Evolutionary conservation across 2,329 filamentous ascomycete species (phyloP).

Genomic region (Phyllosticta citrichinensis): DNA sequence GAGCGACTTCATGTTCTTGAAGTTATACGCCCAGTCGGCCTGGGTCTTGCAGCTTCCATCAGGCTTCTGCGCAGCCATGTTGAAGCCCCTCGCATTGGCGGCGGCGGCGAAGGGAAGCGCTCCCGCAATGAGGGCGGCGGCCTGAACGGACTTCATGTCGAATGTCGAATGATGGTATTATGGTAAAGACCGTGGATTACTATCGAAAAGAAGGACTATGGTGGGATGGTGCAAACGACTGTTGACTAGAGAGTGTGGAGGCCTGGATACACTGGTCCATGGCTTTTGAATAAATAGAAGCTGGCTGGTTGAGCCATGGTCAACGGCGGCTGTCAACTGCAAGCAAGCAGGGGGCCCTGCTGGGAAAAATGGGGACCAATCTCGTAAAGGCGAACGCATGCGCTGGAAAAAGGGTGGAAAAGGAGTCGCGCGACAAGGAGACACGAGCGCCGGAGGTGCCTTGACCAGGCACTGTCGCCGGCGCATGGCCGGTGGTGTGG

Average conservation of each 20-base stretch:
- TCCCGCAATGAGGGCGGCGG: constrained; percentile 2
- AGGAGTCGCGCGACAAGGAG: background rate
- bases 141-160: constrained; percentile 8
- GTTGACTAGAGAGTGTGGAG: background rate
- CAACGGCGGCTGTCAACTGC: constrained; percentile 8
- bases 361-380: constrained; percentile 2
- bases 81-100: constrained; percentile 22
- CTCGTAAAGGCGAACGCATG: constrained; percentile 4
- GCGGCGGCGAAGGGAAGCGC: constrained; percentile 23
- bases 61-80: constrained; percentile 18
- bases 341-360: background rate
- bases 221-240: background rate
- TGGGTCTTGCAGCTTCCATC: constrained; percentile 19
- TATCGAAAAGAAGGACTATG: constrained; percentile 5
- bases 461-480: background rate
- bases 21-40: constrained; percentile 20
- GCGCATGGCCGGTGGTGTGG: background rate
- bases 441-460: background rate
- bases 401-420: background rate
- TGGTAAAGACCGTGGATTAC: constrained; percentile 3
- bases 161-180: constrained; percentile 5
- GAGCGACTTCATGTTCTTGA: constrained; percentile 17
- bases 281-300: constrained; percentile 9
- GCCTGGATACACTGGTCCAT: background rate
- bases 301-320: background rate